These are phyloP conservation scores for Acanthamoeba lenticulata DNA, from an alignment of 208 protist genomes.

Conservation along the genomic window DNA sequence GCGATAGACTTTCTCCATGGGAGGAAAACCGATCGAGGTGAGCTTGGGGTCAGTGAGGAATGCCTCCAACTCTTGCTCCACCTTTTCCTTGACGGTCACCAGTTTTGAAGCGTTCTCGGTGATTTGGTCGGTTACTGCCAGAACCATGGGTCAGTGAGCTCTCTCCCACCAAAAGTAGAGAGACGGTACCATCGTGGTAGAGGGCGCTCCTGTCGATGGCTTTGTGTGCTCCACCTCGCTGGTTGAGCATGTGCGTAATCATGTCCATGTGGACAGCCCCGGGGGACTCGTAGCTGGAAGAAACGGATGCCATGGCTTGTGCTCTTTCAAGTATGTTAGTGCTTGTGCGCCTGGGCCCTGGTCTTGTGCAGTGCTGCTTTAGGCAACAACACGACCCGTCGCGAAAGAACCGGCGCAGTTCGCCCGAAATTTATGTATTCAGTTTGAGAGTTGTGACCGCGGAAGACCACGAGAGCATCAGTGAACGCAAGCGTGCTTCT, in stretches of 20 bases:
- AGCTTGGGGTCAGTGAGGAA: background rate
- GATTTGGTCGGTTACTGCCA: background rate
- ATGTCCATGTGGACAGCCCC: background rate
- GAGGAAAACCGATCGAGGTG: background rate
- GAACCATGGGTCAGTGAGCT: background rate
- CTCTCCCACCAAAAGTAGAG: no score
- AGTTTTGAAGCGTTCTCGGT: background rate
- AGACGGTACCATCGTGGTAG: background rate
- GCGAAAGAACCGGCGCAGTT: background rate
- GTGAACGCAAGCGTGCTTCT: background rate
- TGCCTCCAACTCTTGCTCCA: background rate
- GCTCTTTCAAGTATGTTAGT: background rate
- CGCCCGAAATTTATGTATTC: no score
- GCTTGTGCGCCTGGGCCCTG: background rate
- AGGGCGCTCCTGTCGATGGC: background rate
- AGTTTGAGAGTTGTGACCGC: background rate
- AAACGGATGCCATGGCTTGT: background rate
- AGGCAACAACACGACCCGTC: background rate
- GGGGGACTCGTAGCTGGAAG: background rate
- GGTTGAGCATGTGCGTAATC: constrained; percentile 9
- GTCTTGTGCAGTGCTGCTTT: background rate
- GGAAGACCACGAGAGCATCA: background rate
- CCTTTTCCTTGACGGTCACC: background rate
- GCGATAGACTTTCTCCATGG: constrained; percentile 27
- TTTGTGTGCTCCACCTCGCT: background rate